phyloP scores from a whole-genome alignment of 179 eudicot species.

The Beta lomatogona region DNA sequence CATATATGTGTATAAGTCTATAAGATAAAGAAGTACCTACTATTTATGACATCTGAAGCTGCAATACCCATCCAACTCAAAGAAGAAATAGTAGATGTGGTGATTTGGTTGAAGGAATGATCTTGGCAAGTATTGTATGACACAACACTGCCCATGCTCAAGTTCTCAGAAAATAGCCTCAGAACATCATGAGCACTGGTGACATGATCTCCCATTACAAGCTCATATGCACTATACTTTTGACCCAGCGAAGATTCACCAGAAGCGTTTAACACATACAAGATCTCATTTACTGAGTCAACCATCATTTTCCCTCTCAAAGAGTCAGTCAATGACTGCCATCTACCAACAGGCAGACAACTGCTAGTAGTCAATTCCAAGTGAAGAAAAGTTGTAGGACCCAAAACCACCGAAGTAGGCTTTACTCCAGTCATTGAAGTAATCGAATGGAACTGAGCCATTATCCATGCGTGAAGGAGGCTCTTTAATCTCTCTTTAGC shows the following conservation, averaged over 20 bases:
- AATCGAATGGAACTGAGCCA: slow-evolving; percentile 65
- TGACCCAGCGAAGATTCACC: slow-evolving; percentile 50
- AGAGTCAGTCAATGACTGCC: slow-evolving; percentile 28
- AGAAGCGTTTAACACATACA: slow-evolving; percentile 50
- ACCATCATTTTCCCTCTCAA: slow-evolving; percentile 25
- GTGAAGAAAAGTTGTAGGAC: slow-evolving; percentile 66
- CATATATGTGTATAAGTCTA: neutral
- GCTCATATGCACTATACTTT: slow-evolving; percentile 56
- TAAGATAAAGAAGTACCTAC: slow-evolving; percentile 63
- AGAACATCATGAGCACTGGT: slow-evolving; percentile 38
- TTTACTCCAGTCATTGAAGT: slow-evolving; percentile 50
- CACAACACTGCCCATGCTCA: slow-evolving; percentile 52
- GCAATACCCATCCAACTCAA: slow-evolving; percentile 93
- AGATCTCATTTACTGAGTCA: slow-evolving; percentile 48
- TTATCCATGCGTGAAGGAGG: slow-evolving; percentile 65
- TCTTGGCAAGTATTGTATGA: slow-evolving; percentile 47
- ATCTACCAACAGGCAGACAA: slow-evolving; percentile 35
- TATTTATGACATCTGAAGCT: slow-evolving; percentile 68
- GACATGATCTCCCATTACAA: slow-evolving; percentile 42
- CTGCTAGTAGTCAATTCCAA: slow-evolving; percentile 45
- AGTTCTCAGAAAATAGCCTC: slow-evolving; percentile 48
- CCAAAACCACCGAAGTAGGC: slow-evolving; percentile 61
- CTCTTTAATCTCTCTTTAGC: slow-evolving; percentile 39
- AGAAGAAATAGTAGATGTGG: slow-evolving; percentile 48
- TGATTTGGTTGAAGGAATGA: slow-evolving; percentile 33